phyloP scores from a whole-genome alignment of 805 yeast genomes.

The Pichia thaimueangensis region DNA sequence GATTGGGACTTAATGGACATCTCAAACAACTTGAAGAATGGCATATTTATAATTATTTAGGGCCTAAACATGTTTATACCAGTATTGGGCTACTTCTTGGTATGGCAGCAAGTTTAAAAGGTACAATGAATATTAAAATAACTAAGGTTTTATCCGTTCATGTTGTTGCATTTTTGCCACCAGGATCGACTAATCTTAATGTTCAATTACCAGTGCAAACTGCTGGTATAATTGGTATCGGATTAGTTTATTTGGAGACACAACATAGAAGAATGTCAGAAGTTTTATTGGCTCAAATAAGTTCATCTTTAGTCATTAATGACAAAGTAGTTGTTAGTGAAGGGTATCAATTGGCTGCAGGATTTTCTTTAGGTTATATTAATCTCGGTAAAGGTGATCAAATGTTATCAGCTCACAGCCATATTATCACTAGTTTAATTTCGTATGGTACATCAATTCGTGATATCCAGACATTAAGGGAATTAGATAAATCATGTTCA shows the following conservation, averaged over 20 bases:
- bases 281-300: slow-evolving; percentile 63
- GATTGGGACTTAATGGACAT: slow-evolving; percentile 89
- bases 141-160: slow-evolving; percentile 92
- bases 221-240: slow-evolving; percentile 88
- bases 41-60: slow-evolving; percentile 90
- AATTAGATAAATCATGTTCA: slow-evolving; percentile 54
- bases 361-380: slow-evolving; percentile 78
- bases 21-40: slow-evolving; percentile 80
- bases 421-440: slow-evolving; percentile 53
- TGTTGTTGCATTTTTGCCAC: slow-evolving; percentile 83
- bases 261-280: slow-evolving; percentile 86
- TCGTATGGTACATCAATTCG: slow-evolving; percentile 52
- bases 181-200: slow-evolving; percentile 84
- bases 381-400: slow-evolving; percentile 72
- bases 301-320: slow-evolving; percentile 44
- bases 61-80: slow-evolving; percentile 79
- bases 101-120: slow-evolving; percentile 80
- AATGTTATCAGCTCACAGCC: slow-evolving; percentile 40
- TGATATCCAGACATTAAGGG: slow-evolving; percentile 55
- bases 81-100: slow-evolving; percentile 87
- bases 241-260: slow-evolving; percentile 69
- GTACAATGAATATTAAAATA: slow-evolving; percentile 78
- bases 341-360: slow-evolving; percentile 81
- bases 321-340: slow-evolving; percentile 60
- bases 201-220: slow-evolving; percentile 80